Base-by-base conservation (phyloP, 2,329 filamentous ascomycete species). In the Anthostomella pinea region DNA sequence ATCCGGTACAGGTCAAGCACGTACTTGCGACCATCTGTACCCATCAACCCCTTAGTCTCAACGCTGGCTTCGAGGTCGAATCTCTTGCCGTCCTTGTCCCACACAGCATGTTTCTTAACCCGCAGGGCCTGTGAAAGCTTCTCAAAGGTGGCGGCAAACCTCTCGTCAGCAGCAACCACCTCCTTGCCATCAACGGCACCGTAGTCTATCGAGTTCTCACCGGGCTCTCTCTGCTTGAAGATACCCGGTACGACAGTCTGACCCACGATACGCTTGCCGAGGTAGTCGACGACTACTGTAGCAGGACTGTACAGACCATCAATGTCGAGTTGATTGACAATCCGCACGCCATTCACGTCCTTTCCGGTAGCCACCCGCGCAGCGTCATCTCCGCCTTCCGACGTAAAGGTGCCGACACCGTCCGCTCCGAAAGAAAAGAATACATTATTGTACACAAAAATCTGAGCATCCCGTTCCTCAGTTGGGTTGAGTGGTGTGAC, bases 391-490 rank as follows among this genome's bases (percentile, higher is more conserved):
- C 93, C 93, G 49, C 93, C 93, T 67, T 98, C 93, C 3, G 85
- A 90, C 8, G 89, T 90, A 63, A 98, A 98, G 11, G 93, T 98
- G 27, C 93, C 91, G 29, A 97, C 93, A 34, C 93, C 94, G 62
- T 98, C 93, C 28, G 93, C 91, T 45, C 93, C 93, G 53, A 96
- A 97, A 1, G 93, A 97, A 72, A 95, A 98, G 72, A 98, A 98
- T 51, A 98, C 89, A 66, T 98, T 98, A 73, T 97, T 97, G 72
- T 97, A 96, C 16, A 98, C 91, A 57, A 95, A 98, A 49, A 98
- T 98, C 63, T 98, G 93, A 4, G 93, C 93, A 62, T 98, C 91
- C 50, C 77, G 80, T 46, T 76, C 82, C 67, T 98, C 93, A 0
- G 91, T 97, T 6, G 93, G 94, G 68, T 98, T 98, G 36, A 98